Conservation (phyloP, 306 rosid genomes). For the Psophocarpus tetragonolobus region DNA sequence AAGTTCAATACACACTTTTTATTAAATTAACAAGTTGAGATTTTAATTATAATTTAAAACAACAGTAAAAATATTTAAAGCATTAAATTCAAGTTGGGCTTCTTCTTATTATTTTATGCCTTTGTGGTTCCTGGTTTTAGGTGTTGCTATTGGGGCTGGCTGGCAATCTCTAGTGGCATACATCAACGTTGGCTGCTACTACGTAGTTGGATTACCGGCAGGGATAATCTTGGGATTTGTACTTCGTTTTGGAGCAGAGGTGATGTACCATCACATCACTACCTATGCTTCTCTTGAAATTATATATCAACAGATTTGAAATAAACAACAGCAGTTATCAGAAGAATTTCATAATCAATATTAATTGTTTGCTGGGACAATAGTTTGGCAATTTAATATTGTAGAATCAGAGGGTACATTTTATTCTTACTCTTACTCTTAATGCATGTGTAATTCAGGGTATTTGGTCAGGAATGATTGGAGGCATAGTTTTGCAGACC, state of each 20-base stretch:
- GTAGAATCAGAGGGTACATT: neutral
- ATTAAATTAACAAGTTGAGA: neutral
- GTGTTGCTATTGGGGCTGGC: conserved; percentile 92
- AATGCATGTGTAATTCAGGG: conserved; percentile 47
- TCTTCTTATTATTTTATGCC: neutral
- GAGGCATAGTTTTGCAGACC: conserved; percentile 71
- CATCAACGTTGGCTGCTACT: conserved; percentile 78
- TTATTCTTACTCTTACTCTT: neutral
- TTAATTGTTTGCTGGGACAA: neutral
- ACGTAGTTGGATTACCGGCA: conserved; percentile 69
- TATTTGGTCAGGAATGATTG: conserved; percentile 84
- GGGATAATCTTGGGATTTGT: conserved; percentile 74
- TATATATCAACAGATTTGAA: neutral
- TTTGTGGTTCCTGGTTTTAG: conserved; percentile 38
- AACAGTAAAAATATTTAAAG: neutral
- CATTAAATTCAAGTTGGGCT: too few species aligned
- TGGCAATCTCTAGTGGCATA: conserved; percentile 85
- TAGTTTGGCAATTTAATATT: neutral
- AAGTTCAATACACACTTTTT: too few species aligned
- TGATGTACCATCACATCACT: conserved; percentile 31
- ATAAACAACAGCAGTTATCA: neutral
- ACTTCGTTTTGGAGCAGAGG: conserved; percentile 62
- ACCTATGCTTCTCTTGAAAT: neutral
- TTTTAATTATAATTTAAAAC: too few species aligned
- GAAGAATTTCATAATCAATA: neutral